A percentile compares a stretch with the other conserved stretches of the same genome.
phyloP scores from a whole-genome alignment of 2,329 filamentous ascomycete genomes.

The Talaromyces marneffei region DNA sequence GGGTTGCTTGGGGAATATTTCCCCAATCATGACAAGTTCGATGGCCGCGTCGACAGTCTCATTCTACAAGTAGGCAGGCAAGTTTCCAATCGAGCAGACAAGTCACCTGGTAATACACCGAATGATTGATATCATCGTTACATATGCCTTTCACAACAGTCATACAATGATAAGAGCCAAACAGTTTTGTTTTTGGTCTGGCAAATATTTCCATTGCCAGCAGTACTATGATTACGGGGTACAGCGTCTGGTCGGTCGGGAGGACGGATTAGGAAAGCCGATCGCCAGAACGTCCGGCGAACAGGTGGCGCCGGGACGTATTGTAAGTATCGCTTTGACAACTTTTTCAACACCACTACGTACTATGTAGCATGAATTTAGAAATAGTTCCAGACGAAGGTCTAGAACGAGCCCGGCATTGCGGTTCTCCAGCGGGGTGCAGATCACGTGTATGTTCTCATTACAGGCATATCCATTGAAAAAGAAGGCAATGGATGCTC shows the following conservation, averaged over 20 bases:
- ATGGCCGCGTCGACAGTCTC: neutral
- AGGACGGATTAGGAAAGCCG: conserved; percentile 13
- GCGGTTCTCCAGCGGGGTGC: conserved; percentile 9
- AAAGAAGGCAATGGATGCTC: too few relatives aligned
- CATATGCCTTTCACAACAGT: neutral
- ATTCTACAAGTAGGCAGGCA: neutral
- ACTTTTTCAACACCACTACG: neutral
- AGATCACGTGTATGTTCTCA: conserved; percentile 6
- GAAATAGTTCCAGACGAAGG: neutral
- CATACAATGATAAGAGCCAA: neutral
- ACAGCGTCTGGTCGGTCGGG: neutral
- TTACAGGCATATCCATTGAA: neutral
- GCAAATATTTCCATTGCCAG: neutral
- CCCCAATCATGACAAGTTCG: neutral
- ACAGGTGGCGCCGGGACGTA: too few relatives aligned
- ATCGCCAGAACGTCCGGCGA: neutral
- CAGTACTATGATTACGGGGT: too few relatives aligned
- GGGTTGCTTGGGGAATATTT: neutral
- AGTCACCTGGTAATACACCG: neutral
- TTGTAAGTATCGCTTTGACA: too few relatives aligned
- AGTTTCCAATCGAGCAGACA: neutral
- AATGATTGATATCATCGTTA: conserved; percentile 12
- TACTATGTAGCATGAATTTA: neutral
- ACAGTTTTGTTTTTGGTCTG: neutral
- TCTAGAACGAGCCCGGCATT: conserved; percentile 12